These are phyloP conservation scores for Luvunga scandens DNA, from an alignment of 345 rosid species.

Conservation along the genomic window DNA sequence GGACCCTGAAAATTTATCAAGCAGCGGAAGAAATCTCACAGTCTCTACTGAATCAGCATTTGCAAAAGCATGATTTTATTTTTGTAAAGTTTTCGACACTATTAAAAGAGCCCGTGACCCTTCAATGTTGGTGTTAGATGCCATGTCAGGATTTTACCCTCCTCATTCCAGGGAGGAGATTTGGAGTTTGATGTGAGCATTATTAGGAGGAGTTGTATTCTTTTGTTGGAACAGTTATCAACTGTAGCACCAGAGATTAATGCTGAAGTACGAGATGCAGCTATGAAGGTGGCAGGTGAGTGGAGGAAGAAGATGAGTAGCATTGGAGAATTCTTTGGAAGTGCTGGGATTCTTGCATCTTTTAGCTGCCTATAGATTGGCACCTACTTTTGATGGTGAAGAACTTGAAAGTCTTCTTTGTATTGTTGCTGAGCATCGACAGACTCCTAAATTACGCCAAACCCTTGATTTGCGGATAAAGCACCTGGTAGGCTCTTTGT, in stretches of 20 bases:
- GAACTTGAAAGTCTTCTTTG: constrained; percentile 29
- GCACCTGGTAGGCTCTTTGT: constrained; percentile 26
- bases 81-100: constrained; percentile 21
- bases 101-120: constrained; percentile 42
- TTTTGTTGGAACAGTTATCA: not conserved
- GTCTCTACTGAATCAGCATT: constrained; percentile 41
- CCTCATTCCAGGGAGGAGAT: no score
- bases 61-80: constrained; percentile 30
- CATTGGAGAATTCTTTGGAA: no score
- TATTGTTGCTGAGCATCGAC: constrained; percentile 20
- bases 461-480: constrained; percentile 28
- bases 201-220: no score
- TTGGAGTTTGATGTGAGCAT: no score
- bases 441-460: constrained; percentile 26
- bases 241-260: constrained; percentile 18
- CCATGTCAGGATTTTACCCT: no score
- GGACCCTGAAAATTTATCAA: constrained; percentile 28
- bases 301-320: constrained; percentile 19
- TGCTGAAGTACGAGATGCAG: constrained; percentile 23
- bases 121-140: not conserved
- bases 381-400: constrained; percentile 19
- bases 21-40: constrained; percentile 41
- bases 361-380: no score
- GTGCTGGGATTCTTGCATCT: no score
- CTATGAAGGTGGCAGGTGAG: constrained; percentile 24